These are phyloP conservation scores for Phytophthora palmivora DNA, from an alignment of 352 stramenopile genomes.

Conservation along the genomic window DNA sequence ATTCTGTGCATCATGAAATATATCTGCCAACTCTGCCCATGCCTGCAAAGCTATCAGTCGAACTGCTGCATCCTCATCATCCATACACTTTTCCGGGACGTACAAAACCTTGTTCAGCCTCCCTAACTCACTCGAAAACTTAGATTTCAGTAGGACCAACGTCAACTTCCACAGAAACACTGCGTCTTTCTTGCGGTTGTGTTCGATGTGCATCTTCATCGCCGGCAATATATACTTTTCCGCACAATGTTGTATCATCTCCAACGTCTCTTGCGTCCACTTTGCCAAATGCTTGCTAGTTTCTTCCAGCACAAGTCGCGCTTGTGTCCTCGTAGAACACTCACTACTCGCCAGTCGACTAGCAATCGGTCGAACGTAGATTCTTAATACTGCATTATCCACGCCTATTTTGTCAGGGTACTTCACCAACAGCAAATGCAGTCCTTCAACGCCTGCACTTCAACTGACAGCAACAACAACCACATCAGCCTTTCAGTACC, in stretches of 20 bases:
- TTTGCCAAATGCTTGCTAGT: constrained; percentile 35
- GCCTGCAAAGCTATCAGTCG: constrained; percentile 59
- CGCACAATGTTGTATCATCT: constrained; percentile 45
- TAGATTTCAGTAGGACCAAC: constrained; percentile 51
- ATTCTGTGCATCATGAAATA: constrained; percentile 53
- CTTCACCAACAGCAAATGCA: constrained; percentile 64
- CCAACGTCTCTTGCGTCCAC: constrained; percentile 43
- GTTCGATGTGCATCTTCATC: constrained; percentile 63
- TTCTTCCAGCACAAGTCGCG: constrained; percentile 57
- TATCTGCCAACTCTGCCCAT: constrained; percentile 54
- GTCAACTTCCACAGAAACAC: constrained; percentile 66
- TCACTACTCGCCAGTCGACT: constrained; percentile 68
- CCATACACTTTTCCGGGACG: constrained; percentile 60
- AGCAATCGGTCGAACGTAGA: constrained; percentile 61
- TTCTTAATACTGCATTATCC: constrained; percentile 34
- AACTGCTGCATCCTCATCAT: constrained; percentile 51
- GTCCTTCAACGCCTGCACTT: constrained; percentile 66
- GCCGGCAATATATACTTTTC: constrained; percentile 60
- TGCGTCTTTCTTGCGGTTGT: constrained; percentile 49
- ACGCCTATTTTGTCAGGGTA: constrained; percentile 47
- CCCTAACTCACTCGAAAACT: constrained; percentile 46
- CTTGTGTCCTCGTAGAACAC: constrained; percentile 50
- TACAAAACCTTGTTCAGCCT: constrained; percentile 65
- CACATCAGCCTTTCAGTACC: constrained; percentile 5
- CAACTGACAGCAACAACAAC: constrained; percentile 38